phyloP scores from a whole-genome alignment of 768 basidiomycete species.

The Ramaria sp. region DNA sequence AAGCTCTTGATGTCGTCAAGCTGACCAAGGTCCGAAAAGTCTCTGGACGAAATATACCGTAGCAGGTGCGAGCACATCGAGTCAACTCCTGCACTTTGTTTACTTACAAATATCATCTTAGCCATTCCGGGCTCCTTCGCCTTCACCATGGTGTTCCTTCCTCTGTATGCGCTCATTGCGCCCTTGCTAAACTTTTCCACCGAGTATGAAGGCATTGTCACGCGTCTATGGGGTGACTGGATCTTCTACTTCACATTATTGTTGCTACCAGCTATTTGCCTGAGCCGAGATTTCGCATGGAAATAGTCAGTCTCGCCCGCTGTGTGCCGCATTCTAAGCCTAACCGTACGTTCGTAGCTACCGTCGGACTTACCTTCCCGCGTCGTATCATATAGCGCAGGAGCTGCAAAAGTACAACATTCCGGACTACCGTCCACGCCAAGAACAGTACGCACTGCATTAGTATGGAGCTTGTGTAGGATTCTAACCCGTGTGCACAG shows the following conservation, averaged over 20 bases:
- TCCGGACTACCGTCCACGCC: slow-evolving; percentile 90
- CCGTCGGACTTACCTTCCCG: slow-evolving; percentile 78
- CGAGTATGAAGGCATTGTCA: slow-evolving; percentile 85
- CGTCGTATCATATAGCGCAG: slow-evolving; percentile 96
- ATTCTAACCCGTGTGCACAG: slow-evolving; percentile 27
- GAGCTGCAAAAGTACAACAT: slow-evolving; percentile 99
- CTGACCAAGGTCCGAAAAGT: slow-evolving; percentile 29
- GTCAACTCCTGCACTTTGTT: not conserved
- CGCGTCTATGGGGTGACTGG: slow-evolving; percentile 77
- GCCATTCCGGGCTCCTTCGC: slow-evolving; percentile 96
- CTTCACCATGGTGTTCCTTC: slow-evolving; percentile 94
- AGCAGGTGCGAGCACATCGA: slow-evolving; percentile 41
- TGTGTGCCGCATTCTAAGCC: slow-evolving; percentile 7
- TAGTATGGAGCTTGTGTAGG: not conserved
- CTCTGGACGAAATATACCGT: slow-evolving; percentile 99
- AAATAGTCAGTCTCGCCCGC: slow-evolving; percentile 66
- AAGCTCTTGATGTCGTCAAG: not conserved
- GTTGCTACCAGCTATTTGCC: slow-evolving; percentile 74
- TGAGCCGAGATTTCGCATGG: slow-evolving; percentile 87
- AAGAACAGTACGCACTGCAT: slow-evolving; percentile 71
- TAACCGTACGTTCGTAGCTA: slow-evolving; percentile 43
- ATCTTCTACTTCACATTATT: slow-evolving; percentile 88
- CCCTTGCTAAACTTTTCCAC: slow-evolving; percentile 75
- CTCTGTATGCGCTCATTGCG: slow-evolving; percentile 79
- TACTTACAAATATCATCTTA: slow-evolving; percentile 14